These are phyloP conservation scores for Colletotrichum australisinense DNA, from an alignment of 2,329 filamentous ascomycete species.

Conservation along the genomic window DNA sequence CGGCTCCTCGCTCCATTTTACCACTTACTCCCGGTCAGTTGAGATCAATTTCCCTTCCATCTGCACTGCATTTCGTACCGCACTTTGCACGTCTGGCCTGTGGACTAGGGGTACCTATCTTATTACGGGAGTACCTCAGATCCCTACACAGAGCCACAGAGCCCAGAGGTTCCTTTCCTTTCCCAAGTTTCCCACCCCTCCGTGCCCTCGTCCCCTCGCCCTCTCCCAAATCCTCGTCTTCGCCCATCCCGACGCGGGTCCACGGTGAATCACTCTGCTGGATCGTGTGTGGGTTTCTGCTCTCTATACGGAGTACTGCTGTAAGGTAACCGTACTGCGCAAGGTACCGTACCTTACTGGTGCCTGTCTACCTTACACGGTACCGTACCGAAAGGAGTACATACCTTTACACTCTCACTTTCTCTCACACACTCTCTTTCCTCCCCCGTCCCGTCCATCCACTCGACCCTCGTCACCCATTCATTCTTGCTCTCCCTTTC, in stretches of 20 bases:
- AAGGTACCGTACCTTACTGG: too few relatives aligned
- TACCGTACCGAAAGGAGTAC: not conserved
- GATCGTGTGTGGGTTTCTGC: constrained; percentile 32
- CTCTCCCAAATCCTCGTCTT: constrained; percentile 22
- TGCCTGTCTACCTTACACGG: not conserved
- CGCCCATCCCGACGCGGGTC: constrained; percentile 33
- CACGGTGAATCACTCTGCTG: constrained; percentile 32
- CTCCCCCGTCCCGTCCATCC: not conserved
- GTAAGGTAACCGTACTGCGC: too few relatives aligned
- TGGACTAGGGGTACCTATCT: constrained; percentile 25
- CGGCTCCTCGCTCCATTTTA: constrained; percentile 34
- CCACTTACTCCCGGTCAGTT: constrained; percentile 26
- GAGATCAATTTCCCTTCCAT: constrained; percentile 22
- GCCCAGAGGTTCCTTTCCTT: not conserved
- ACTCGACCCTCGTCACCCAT: constrained; percentile 18
- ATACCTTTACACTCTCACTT: not conserved
- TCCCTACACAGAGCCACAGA: not conserved
- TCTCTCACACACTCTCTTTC: constrained; percentile 13
- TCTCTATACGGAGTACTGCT: not conserved
- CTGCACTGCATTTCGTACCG: not conserved
- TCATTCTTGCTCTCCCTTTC: constrained; percentile 16
- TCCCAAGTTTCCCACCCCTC: constrained; percentile 4
- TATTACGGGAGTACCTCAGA: constrained; percentile 2
- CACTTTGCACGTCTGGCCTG: constrained; percentile 10
- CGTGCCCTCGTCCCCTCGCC: not conserved